phyloP scores from a whole-genome alignment of 176 grass and related monocot species.

The Carex pumila region DNA sequence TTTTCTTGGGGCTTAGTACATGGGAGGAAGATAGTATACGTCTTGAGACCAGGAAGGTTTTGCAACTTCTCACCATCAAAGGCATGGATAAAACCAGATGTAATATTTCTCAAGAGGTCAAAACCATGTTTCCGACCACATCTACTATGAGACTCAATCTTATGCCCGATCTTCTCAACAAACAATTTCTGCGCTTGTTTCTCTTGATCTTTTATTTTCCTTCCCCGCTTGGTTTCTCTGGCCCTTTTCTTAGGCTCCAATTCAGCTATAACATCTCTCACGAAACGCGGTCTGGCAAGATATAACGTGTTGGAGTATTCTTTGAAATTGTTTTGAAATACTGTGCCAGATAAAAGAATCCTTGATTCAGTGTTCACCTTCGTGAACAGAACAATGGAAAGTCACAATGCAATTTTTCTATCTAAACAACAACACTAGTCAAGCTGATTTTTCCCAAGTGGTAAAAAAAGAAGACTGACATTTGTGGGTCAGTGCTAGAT shows the following conservation, averaged over 20 bases:
- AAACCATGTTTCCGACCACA: constrained; percentile 43
- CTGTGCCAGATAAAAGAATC: constrained; percentile 82
- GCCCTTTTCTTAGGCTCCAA: constrained; percentile 34
- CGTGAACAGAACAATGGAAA: background rate
- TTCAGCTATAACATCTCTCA: constrained; percentile 46
- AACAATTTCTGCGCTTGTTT: constrained; percentile 53
- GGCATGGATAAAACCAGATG: constrained; percentile 58
- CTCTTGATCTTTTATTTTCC: constrained; percentile 40
- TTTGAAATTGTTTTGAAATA: constrained; percentile 94
- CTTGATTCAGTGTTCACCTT: constrained; percentile 82
- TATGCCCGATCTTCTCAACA: constrained; percentile 76
- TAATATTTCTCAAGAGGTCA: constrained; percentile 51
- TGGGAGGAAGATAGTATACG: constrained; percentile 64
- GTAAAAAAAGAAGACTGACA: too few relatives aligned
- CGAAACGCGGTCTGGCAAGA: constrained; percentile 78
- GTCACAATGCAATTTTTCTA: background rate
- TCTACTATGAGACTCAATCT: constrained; percentile 49
- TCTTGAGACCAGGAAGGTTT: constrained; percentile 64
- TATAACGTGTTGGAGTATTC: constrained; percentile 93
- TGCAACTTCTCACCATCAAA: constrained; percentile 49
- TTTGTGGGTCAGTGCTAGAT: too few relatives aligned
- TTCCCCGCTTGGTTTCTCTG: constrained; percentile 19
- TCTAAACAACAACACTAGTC: too few relatives aligned
- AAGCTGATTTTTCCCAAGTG: too few relatives aligned
- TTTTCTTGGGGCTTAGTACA: constrained; percentile 51